A percentile compares a stretch with the other conserved stretches of the same genome.
Evolutionary conservation across 1,139 yeast species (phyloP).

Genomic region (Geotrichum candidum): DNA sequence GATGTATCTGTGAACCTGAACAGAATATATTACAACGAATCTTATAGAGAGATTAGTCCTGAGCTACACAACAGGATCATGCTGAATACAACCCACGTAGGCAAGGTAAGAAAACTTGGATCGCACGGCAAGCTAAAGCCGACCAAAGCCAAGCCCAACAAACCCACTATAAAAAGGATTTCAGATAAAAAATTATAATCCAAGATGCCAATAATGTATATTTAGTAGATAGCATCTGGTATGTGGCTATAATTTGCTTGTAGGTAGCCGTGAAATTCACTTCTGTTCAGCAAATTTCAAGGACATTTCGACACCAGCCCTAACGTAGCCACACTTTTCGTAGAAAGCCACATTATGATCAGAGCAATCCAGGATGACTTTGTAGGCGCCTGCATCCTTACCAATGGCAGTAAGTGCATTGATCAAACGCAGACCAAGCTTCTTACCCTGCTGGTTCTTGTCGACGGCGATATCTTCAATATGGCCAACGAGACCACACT

Average conservation of each 20-base stretch:
- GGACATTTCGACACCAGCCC: constrained; percentile 66
- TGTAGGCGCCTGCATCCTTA: constrained; percentile 63
- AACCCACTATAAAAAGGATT: background rate
- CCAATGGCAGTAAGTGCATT: constrained; percentile 57
- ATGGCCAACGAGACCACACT: constrained; percentile 83
- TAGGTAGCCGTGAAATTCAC: background rate
- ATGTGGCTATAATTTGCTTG: background rate
- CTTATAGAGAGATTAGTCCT: constrained; percentile 1
- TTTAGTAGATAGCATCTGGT: background rate
- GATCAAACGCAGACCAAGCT: constrained; percentile 66
- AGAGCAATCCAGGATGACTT: constrained; percentile 84
- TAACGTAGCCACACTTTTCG: constrained; percentile 67
- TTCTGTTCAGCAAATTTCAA: constrained; percentile 24
- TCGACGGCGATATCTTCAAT: constrained; percentile 91
- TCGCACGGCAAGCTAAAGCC: background rate
- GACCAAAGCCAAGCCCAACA: background rate
- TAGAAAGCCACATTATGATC: constrained; percentile 76
- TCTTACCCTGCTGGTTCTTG: constrained; percentile 70
- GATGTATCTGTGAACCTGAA: background rate
- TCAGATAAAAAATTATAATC: background rate
- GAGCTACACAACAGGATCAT: background rate
- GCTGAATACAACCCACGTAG: background rate
- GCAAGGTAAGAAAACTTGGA: background rate
- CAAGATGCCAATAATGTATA: background rate
- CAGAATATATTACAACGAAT: background rate